These are phyloP conservation scores for Arthrobotrys sphaeroides DNA, from an alignment of 2,329 filamentous ascomycete species.

Conservation along the genomic window DNA sequence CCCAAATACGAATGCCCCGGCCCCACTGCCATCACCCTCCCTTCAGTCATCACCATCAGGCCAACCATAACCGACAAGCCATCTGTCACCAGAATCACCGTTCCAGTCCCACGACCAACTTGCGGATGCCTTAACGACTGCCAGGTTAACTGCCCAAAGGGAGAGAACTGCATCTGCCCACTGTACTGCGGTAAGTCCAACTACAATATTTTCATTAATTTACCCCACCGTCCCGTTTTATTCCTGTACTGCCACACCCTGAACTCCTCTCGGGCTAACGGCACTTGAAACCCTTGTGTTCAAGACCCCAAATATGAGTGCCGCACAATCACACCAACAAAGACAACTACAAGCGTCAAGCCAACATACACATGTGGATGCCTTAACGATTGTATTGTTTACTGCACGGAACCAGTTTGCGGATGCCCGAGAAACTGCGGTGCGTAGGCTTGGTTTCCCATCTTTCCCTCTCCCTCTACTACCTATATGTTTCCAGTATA, in stretches of 20 bases:
- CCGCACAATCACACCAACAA: slow-evolving; percentile 19
- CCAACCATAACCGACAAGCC: too few relatives aligned
- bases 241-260: neutral
- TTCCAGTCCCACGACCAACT: slow-evolving; percentile 6
- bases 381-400: slow-evolving; percentile 52
- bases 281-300: slow-evolving; percentile 4
- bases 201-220: neutral
- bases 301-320: slow-evolving; percentile 47
- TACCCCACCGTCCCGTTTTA: neutral
- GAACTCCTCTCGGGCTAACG: slow-evolving; percentile 16
- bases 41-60: neutral
- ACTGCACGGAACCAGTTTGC: slow-evolving; percentile 45
- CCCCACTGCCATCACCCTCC: too few relatives aligned
- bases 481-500: neutral
- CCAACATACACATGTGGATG: slow-evolving; percentile 50
- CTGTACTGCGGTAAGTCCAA: slow-evolving; percentile 39
- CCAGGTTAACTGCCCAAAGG: slow-evolving; percentile 24
- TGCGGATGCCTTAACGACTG: slow-evolving; percentile 54
- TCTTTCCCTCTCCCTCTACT: neutral
- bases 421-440: slow-evolving; percentile 50
- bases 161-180: slow-evolving; percentile 16
- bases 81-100: neutral
- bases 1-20: slow-evolving; percentile 39
- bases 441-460: slow-evolving; percentile 9
- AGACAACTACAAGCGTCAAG: slow-evolving; percentile 40